A percentile compares a stretch with the other conserved stretches of the same genome.
Conservation (phyloP, 1,139 yeast species). For the Magnusiomyces paraingens region DNA sequence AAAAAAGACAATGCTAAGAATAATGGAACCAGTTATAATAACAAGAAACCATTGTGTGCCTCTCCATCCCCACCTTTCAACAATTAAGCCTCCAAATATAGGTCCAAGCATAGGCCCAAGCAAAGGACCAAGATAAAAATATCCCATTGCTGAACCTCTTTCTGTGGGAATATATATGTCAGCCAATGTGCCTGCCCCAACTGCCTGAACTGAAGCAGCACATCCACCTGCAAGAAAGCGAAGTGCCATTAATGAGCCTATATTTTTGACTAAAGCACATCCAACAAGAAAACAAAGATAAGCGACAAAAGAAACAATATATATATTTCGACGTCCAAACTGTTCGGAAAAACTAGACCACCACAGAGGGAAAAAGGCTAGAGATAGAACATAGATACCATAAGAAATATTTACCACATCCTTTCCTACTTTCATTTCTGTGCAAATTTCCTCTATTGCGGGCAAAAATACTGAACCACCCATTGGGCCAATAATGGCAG, state of each 20-base stretch:
- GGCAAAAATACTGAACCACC: slow-evolving; percentile 85
- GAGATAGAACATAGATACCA: slow-evolving; percentile 65
- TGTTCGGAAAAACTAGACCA: slow-evolving; percentile 77
- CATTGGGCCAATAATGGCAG: slow-evolving; percentile 83
- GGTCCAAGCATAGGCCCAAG: slow-evolving; percentile 81
- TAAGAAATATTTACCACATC: slow-evolving; percentile 68
- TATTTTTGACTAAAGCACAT: slow-evolving; percentile 57
- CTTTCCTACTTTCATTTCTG: slow-evolving; percentile 49
- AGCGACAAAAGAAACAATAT: slow-evolving; percentile 57
- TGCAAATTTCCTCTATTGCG: slow-evolving; percentile 53
- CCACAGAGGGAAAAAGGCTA: slow-evolving; percentile 84
- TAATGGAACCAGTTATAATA: slow-evolving; percentile 53
- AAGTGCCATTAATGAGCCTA: slow-evolving; percentile 57
- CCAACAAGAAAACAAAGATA: slow-evolving; percentile 67
- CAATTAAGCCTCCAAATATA: slow-evolving; percentile 70
- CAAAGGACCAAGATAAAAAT: slow-evolving; percentile 73
- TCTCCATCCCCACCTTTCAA: slow-evolving; percentile 76
- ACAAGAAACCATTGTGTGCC: slow-evolving; percentile 85
- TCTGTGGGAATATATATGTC: slow-evolving; percentile 63
- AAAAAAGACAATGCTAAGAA: slow-evolving; percentile 44
- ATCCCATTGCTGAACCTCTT: slow-evolving; percentile 76
- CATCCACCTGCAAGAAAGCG: slow-evolving; percentile 73
- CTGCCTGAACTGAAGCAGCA: slow-evolving; percentile 81
- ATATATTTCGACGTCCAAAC: slow-evolving; percentile 65
- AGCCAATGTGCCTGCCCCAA: slow-evolving; percentile 84